A percentile compares a stretch with the other conserved stretches of the same genome.
Conservation (phyloP, 768 basidiomycete genomes). For the Rhodotorula diobovata region DNA sequence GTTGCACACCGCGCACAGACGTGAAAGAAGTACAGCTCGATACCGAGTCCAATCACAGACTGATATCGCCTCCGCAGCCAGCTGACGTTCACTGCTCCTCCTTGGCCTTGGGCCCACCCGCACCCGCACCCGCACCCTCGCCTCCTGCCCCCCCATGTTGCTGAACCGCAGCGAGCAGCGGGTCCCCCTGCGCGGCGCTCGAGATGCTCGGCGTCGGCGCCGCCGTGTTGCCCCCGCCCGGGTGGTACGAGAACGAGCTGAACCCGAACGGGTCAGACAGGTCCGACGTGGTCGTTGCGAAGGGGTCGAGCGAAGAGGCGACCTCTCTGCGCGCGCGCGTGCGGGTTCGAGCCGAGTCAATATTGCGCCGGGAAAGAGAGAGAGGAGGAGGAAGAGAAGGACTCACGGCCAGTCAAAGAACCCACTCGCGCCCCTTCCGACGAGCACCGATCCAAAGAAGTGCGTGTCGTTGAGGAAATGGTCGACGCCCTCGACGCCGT, state of each 20-base stretch:
- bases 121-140: background rate
- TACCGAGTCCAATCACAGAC: too few species aligned
- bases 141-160: too few species aligned
- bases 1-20: too few species aligned
- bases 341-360: background rate
- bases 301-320: background rate
- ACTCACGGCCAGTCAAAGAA: constrained; percentile 24
- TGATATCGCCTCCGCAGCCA: too few species aligned
- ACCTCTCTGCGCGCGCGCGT: background rate
- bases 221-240: background rate
- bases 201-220: background rate
- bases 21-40: too few species aligned
- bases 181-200: background rate
- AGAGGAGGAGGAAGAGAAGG: background rate
- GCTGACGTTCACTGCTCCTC: background rate
- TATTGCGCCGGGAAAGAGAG: background rate
- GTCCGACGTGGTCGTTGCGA: background rate
- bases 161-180: background rate
- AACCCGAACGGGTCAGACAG: background rate
- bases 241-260: constrained; percentile 3
- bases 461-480: constrained; percentile 25
- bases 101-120: background rate
- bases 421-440: constrained; percentile 20
- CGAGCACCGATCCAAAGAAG: constrained; percentile 24
- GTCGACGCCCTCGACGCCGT: constrained; percentile 10